Evolutionary conservation across 2,329 filamentous ascomycete species (phyloP).

Genomic region (Ophiostoma sp.): DNA sequence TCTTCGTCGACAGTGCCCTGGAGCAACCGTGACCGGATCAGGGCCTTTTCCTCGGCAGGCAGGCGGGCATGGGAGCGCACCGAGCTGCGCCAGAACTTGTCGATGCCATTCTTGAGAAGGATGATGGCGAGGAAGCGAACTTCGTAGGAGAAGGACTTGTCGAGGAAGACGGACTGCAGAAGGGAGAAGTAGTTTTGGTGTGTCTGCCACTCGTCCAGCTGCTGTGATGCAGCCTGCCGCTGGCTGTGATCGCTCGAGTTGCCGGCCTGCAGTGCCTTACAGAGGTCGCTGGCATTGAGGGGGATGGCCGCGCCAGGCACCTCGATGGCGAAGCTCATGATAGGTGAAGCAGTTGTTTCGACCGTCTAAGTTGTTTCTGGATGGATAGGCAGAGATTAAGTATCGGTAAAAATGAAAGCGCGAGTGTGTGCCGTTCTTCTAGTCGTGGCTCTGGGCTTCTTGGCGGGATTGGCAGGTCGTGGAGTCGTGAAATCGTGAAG

Average conservation of each 20-base stretch:
- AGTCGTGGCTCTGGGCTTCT: not conserved
- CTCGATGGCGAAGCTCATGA: slow-evolving; percentile 69
- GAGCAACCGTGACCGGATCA: slow-evolving; percentile 70
- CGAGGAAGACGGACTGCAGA: slow-evolving; percentile 60
- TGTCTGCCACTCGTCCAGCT: slow-evolving; percentile 67
- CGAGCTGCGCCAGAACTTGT: slow-evolving; percentile 82
- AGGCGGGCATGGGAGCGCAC: slow-evolving; percentile 49
- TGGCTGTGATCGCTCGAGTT: slow-evolving; percentile 57
- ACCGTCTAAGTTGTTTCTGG: not conserved
- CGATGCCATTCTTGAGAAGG: slow-evolving; percentile 93
- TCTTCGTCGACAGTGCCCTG: slow-evolving; percentile 72
- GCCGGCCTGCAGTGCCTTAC: slow-evolving; percentile 58
- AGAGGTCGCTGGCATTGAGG: slow-evolving; percentile 58
- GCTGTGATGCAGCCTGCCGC: slow-evolving; percentile 62
- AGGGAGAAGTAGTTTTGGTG: slow-evolving; percentile 58
- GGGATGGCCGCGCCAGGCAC: slow-evolving; percentile 76
- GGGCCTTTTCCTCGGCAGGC: slow-evolving; percentile 67
- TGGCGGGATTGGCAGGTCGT: not conserved
- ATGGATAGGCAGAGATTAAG: not conserved
- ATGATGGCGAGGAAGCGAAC: slow-evolving; percentile 87
- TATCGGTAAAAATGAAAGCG: not conserved
- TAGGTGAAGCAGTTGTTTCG: not conserved
- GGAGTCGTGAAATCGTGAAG: not conserved
- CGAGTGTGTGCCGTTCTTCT: not conserved
- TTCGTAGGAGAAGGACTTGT: slow-evolving; percentile 68